A percentile compares a stretch with the other conserved stretches of the same genome.
These are phyloP conservation scores for Brassica balearica DNA, from an alignment of 441 rosid species.

Conservation along the genomic window DNA sequence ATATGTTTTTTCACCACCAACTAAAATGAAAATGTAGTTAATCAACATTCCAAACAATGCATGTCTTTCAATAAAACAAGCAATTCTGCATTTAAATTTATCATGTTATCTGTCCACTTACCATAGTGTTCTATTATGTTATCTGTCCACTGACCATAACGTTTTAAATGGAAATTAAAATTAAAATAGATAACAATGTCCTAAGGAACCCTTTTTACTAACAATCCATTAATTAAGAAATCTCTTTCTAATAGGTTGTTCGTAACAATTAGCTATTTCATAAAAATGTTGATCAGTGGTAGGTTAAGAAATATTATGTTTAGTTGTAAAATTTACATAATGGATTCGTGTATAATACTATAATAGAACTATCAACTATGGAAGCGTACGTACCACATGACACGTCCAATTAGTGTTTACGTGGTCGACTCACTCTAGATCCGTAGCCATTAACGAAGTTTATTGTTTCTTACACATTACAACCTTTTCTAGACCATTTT, in stretches of 20 bases:
- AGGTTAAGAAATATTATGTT: neutral
- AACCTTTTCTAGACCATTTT: slow-evolving; percentile 39
- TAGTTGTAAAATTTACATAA: neutral
- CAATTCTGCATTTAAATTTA: neutral
- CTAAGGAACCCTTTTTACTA: too few relatives aligned
- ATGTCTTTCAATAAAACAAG: neutral
- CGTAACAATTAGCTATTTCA: slow-evolving; percentile 1
- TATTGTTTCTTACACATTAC: neutral
- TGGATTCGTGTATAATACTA: neutral
- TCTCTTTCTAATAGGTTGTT: neutral
- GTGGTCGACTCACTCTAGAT: slow-evolving; percentile 27
- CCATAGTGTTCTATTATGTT: neutral
- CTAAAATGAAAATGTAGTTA: neutral
- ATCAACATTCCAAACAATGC: neutral
- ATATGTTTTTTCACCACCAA: neutral
- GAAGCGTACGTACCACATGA: slow-evolving; percentile 1
- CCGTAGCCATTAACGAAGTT: slow-evolving; percentile 34
- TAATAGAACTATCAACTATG: neutral
- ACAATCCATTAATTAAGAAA: neutral
- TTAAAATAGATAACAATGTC: too few relatives aligned
- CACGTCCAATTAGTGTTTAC: slow-evolving; percentile 23
- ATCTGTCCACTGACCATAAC: too few relatives aligned
- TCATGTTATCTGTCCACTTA: neutral
- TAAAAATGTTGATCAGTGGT: neutral
- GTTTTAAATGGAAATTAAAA: too few relatives aligned